These are phyloP conservation scores for Cephalotrichum gorgonifer DNA, from an alignment of 2,329 filamentous ascomycete species.

Conservation along the genomic window DNA sequence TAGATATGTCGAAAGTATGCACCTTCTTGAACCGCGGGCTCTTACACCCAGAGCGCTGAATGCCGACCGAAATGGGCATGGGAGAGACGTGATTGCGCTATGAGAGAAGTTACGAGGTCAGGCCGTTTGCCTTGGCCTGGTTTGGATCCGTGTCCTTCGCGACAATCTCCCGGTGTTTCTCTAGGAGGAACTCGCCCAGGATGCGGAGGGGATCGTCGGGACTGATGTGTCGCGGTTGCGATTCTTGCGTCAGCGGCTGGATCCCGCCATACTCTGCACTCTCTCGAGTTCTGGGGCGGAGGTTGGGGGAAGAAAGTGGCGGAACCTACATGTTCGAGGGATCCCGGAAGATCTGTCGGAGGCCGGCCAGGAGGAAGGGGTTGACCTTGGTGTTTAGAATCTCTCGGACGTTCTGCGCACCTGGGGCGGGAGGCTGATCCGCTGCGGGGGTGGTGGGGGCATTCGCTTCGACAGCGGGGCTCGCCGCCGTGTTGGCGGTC, in stretches of 20 bases:
- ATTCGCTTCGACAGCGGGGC: neutral
- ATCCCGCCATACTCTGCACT: neutral
- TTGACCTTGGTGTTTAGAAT: neutral
- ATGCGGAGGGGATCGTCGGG: slow-evolving; percentile 59
- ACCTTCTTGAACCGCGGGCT: neutral
- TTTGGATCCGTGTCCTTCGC: neutral
- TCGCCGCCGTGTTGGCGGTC: neutral
- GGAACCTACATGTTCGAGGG: neutral
- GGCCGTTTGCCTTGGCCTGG: neutral
- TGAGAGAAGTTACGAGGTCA: neutral
- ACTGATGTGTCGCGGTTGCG: slow-evolving; percentile 23
- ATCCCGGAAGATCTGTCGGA: neutral
- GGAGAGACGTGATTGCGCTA: too few species aligned
- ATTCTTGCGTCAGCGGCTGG: neutral
- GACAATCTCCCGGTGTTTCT: slow-evolving; percentile 40
- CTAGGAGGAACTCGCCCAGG: slow-evolving; percentile 60
- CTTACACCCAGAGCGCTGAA: too few species aligned
- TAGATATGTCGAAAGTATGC: neutral
- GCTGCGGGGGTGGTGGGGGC: neutral
- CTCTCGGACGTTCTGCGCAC: neutral
- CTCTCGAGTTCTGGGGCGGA: neutral
- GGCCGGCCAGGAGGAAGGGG: neutral
- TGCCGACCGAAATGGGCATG: too few species aligned
- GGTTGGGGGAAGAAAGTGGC: neutral
- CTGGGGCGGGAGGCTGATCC: neutral